Conservation (phyloP, 768 basidiomycete species). For the Pisolithus tinctorius region DNA sequence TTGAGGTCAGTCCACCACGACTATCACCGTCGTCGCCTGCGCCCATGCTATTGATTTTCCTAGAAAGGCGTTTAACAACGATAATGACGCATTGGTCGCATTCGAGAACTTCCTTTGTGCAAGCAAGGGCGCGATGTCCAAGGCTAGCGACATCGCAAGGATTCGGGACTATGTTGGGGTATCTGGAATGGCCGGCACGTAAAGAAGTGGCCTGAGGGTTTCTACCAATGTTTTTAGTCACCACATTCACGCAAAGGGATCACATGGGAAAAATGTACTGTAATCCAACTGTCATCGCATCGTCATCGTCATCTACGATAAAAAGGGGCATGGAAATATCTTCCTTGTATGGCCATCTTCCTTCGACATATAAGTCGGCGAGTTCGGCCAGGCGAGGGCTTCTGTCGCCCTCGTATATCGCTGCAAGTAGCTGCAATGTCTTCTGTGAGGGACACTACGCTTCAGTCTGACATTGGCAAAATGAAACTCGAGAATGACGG, state of each 20-base stretch:
- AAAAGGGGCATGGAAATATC: conserved; percentile 1
- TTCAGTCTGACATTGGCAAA: conserved; percentile 47
- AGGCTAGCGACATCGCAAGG: conserved; percentile 79
- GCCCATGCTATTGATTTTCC: neutral
- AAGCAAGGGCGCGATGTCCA: conserved; percentile 69
- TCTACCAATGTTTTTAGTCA: neutral
- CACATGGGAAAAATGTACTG: neutral
- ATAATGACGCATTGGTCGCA: conserved; percentile 58
- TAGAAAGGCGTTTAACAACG: conserved; percentile 57
- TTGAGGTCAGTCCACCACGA: conserved; percentile 37
- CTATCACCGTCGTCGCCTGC: neutral
- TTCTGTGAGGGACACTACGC: conserved; percentile 25
- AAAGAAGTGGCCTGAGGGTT: conserved; percentile 6
- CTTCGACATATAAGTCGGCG: conserved; percentile 6
- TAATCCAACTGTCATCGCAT: neutral
- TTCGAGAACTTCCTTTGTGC: conserved; percentile 87
- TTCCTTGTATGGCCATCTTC: conserved; percentile 14
- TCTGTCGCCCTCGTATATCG: neutral
- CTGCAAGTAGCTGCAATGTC: conserved; percentile 21
- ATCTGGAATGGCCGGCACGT: conserved; percentile 83
- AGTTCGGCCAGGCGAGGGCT: neutral
- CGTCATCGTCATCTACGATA: neutral
- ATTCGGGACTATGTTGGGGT: conserved; percentile 87
- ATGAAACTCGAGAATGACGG: conserved; percentile 54
- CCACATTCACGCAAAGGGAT: neutral